Conservation (phyloP, 441 rosid species). For the Syzygium malaccense region DNA sequence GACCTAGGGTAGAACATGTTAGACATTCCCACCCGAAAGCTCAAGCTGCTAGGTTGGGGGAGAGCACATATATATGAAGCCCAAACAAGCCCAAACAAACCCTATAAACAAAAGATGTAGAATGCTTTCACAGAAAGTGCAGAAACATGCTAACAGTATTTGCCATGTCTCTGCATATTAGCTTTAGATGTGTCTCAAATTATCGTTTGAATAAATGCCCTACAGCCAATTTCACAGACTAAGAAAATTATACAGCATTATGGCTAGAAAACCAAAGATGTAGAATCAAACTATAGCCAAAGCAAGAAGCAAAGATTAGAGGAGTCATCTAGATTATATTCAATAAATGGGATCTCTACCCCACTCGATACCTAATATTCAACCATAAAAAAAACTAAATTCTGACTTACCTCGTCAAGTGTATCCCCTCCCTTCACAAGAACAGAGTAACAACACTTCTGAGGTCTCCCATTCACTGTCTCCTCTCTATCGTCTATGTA, state of each 20-base stretch:
- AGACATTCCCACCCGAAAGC: background rate
- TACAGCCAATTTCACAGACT: background rate
- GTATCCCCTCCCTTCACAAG: slow-evolving; percentile 82
- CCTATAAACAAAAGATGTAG: background rate
- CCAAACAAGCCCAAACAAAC: background rate
- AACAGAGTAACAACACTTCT: slow-evolving; percentile 70
- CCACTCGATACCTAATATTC: background rate
- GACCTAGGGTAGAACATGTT: background rate
- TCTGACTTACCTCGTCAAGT: slow-evolving; percentile 65
- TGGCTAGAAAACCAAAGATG: background rate
- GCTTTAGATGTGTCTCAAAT: background rate
- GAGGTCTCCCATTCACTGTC: slow-evolving; percentile 40
- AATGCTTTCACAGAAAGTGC: background rate
- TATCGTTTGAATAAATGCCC: background rate
- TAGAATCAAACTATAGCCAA: background rate
- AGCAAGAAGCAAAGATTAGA: background rate
- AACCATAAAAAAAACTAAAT: background rate
- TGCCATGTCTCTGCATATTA: background rate
- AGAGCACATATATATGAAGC: background rate
- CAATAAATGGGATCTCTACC: background rate
- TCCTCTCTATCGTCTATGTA: slow-evolving; percentile 87
- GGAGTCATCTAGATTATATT: background rate
- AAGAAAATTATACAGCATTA: background rate
- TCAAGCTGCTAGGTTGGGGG: background rate
- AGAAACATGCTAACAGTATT: background rate